phyloP scores from a whole-genome alignment of 2,329 filamentous ascomycete species.

The Aspergillus aculeatus region DNA sequence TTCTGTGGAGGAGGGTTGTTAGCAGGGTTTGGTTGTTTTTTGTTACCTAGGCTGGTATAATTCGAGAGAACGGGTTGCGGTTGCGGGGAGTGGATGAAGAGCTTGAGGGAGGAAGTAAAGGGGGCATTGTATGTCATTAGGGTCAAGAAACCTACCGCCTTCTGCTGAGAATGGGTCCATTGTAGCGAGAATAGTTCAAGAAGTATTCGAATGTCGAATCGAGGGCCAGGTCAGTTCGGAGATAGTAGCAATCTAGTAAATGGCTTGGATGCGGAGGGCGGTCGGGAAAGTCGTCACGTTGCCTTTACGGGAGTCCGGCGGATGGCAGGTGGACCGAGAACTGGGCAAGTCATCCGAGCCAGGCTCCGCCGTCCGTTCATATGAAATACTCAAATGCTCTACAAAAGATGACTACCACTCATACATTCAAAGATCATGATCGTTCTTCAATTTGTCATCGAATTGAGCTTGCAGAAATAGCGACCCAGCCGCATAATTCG shows the following conservation, averaged over 20 bases:
- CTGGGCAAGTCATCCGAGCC: slow-evolving; percentile 14
- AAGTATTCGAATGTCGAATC: neutral
- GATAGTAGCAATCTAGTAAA: neutral
- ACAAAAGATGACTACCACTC: no score
- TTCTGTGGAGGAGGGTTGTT: slow-evolving; percentile 45
- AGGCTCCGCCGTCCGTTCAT: no score
- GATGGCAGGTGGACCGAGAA: slow-evolving; percentile 15
- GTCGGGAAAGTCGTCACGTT: slow-evolving; percentile 23
- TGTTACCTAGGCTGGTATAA: no score
- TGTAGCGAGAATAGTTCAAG: slow-evolving; percentile 23
- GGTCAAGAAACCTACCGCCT: slow-evolving; percentile 49
- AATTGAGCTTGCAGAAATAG: slow-evolving; percentile 8
- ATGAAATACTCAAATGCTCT: no score
- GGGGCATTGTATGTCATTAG: neutral
- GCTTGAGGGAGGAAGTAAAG: no score
- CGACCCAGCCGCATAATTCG: slow-evolving; percentile 22
- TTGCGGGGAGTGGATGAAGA: neutral
- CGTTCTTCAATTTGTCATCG: neutral
- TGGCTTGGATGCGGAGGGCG: slow-evolving; percentile 6
- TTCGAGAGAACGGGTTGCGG: neutral
- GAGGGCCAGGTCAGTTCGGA: neutral
- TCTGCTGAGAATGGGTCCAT: slow-evolving; percentile 67
- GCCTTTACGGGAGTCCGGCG: slow-evolving; percentile 17
- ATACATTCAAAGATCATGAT: neutral
- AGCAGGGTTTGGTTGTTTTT: neutral